These are phyloP conservation scores for Benincasa hispida DNA, from an alignment of 306 rosid species.

Conservation along the genomic window DNA sequence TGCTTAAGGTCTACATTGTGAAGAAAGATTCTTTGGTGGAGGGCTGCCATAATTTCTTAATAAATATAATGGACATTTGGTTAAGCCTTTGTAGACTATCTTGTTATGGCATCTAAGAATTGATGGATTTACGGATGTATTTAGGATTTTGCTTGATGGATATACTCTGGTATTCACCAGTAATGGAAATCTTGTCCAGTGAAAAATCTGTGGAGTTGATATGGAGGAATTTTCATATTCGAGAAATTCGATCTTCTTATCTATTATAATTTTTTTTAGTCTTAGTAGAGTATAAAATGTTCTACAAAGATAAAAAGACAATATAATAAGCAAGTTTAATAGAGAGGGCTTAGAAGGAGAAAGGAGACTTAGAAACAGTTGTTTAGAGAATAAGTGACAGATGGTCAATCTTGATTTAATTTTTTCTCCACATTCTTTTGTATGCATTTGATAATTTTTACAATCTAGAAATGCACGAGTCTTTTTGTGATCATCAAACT, in stretches of 20 bases:
- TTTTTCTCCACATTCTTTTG: not conserved
- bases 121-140: not conserved
- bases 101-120: not conserved
- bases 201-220: not conserved
- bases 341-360: not conserved
- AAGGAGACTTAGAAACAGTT: not conserved
- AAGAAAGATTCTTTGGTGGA: not conserved
- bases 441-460: constrained; percentile 10
- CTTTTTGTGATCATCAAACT: constrained; percentile 13
- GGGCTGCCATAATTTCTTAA: not conserved
- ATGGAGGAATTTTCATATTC: not conserved
- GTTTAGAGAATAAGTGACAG: not conserved
- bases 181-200: not conserved
- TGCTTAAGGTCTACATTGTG: not conserved
- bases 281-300: not conserved
- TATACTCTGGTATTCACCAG: not conserved
- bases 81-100: not conserved
- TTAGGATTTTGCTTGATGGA: not conserved
- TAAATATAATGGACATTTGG: not conserved
- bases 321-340: not conserved
- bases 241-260: not conserved
- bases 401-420: not conserved
- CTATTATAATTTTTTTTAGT: not conserved
- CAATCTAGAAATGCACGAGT: constrained; percentile 6
- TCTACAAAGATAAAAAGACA: not conserved